These are phyloP conservation scores for Claviceps digitariae DNA, from an alignment of 2,329 filamentous ascomycete species.

Conservation along the genomic window DNA sequence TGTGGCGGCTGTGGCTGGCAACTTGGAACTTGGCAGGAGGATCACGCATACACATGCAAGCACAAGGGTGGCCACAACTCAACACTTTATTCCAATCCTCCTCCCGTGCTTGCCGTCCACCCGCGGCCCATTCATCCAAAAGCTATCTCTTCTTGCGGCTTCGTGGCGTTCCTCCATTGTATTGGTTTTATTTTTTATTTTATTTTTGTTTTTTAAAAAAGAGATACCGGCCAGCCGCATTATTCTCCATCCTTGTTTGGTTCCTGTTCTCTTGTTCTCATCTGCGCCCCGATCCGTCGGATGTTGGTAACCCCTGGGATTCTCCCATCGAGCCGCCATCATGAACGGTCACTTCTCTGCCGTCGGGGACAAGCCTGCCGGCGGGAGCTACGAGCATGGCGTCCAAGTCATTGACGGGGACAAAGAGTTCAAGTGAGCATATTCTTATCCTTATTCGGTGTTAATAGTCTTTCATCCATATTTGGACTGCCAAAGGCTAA, in stretches of 20 bases:
- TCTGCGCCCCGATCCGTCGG: neutral
- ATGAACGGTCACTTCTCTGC: slow-evolving; percentile 76
- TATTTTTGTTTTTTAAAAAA: neutral
- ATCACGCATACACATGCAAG: neutral
- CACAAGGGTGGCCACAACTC: neutral
- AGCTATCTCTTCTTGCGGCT: neutral
- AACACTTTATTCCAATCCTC: neutral
- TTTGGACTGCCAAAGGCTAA: neutral
- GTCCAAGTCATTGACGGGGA: slow-evolving; percentile 88
- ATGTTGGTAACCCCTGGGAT: slow-evolving; percentile 2
- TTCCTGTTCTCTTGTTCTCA: neutral
- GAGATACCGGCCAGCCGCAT: neutral
- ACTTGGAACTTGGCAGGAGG: no score
- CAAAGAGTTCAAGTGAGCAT: slow-evolving; percentile 85
- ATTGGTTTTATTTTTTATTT: neutral
- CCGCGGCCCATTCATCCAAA: neutral
- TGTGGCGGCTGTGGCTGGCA: no score
- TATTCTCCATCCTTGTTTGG: neutral
- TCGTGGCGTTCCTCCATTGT: neutral
- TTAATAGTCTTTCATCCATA: no score
- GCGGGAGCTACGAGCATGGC: slow-evolving; percentile 72
- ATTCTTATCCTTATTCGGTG: no score
- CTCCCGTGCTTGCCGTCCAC: neutral
- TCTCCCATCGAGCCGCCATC: slow-evolving; percentile 10
- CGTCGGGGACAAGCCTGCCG: slow-evolving; percentile 51